Base-by-base conservation (phyloP, 2,329 filamentous ascomycete species). In the Pseudocercospora eumusae region DNA sequence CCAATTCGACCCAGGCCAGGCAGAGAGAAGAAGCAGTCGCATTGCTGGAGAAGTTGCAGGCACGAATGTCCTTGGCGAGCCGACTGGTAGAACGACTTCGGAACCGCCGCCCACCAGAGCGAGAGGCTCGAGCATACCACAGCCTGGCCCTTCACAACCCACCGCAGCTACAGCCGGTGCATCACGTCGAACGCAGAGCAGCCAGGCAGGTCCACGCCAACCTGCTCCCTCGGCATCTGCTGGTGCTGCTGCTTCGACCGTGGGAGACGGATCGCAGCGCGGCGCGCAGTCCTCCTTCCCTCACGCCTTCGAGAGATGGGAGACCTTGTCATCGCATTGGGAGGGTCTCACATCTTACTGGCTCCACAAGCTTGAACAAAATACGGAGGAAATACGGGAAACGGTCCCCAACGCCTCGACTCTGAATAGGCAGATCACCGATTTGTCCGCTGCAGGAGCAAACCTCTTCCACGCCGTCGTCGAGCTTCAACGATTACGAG, bases 391-490 rank as follows among this genome's bases (percentile, higher is more conserved):
- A 67, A 85, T 96, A 42, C 88, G 89, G 66, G 83, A 88, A 11
- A 91, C 96, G 68, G 68, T 74, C 2, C 91, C 93, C 0, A 80
- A 98, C 25, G 92, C 89, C 52, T 88, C 93, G 63, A 93, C 97
- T 73, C 86, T 98, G 71, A 91, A 92, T 10, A 88, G 95, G 31
- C 95, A 99, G 75, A 93, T 99, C 57, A 96, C 92, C 0, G 95
- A 99, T 74, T 83, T 99, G n/a, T 97, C 95, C 25, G 95, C 95
- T 7, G 95, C 95, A 0, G 95, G 95, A 11, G 95, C 95, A 4
- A 99, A 99, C 70, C 82, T 99, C 0, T 99, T 99, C 76, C 95
- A 99, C 75, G 95, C 95, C 9, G 93, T 99, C 0, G 95, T 99
- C 3, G 95, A 99, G 76, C 81, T 99, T 50, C 95, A 99, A 75